Conservation (phyloP, 2,329 filamentous ascomycete genomes). For the Microdochium nivale region DNA sequence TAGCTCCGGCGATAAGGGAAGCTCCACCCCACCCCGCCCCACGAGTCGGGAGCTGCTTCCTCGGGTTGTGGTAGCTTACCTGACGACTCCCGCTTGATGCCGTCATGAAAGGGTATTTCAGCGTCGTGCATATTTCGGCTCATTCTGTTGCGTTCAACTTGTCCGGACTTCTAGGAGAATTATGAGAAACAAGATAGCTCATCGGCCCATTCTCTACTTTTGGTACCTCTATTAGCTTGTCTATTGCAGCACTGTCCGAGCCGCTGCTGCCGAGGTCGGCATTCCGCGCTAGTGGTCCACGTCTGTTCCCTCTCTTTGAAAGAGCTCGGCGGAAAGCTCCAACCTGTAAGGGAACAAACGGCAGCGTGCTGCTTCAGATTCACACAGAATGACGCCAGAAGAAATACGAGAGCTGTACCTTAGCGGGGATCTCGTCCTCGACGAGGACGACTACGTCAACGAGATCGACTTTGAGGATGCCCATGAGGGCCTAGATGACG, state of each 20-base stretch:
- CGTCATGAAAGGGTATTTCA: neutral
- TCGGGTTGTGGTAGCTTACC: neutral
- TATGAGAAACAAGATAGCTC: no score
- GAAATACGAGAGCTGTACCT: conserved; percentile 4
- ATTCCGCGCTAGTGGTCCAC: no score
- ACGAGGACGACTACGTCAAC: conserved; percentile 14
- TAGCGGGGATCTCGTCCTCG: conserved; percentile 8
- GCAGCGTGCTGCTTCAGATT: no score
- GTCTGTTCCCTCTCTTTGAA: no score
- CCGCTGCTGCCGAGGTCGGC: no score
- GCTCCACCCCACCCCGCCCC: neutral
- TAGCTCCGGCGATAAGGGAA: neutral
- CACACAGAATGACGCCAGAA: conserved; percentile 1
- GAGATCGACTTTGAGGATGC: conserved; percentile 11
- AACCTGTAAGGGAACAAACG: neutral
- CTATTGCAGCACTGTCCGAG: no score
- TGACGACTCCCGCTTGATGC: neutral
- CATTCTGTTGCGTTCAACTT: neutral
- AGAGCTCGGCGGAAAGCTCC: no score
- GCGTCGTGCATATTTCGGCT: neutral
- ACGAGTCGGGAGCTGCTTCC: neutral
- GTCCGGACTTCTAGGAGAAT: no score
- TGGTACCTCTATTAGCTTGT: no score
- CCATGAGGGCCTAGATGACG: conserved; percentile 12
- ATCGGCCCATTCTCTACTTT: no score